Evolutionary conservation across 2,329 filamentous ascomycete species (phyloP), one percentile per base, ranked within the genome.

Genomic region (Thermochaetoides dissita): DNA sequence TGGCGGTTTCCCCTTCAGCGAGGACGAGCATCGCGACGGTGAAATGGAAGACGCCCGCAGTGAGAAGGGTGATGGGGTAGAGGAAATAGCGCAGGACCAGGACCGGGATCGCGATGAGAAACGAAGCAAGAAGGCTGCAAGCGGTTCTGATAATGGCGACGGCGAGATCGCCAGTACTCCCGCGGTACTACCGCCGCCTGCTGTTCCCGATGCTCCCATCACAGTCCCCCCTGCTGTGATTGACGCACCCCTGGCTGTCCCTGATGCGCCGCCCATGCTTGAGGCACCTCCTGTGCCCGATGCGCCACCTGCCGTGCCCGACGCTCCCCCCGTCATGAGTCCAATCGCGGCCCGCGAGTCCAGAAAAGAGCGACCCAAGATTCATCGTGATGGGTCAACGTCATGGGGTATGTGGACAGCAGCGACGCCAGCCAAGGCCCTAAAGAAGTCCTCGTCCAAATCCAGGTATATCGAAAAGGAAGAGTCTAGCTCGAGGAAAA

Each of bases 351-450:
- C 36, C 9, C 48, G 44, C 38, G 75, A 72, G 40, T 69, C 69
- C 3, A 84, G 77, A 62, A 93, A 82, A 57, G 84, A 93, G 49
- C 81, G 86, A 10, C 66, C 81, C 29, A 85, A 81, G 55, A 75
- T 87, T 49, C 83, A 77, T 51, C 82, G 84, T 44, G 79, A 82
- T 33, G 71, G 74, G 32, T 68, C 74, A 7, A 34, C 48, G 9
- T 77, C 81, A 30, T 91, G 86, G 85, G 81, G 79, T 32, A 76
- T 78, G 58, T 89, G 82, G 82, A 75, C 73, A 11, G 71, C 17
- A 24, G 17, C 76, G 10, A 65, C 71, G 3, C 62, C 68, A 12
- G 51, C 49, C 52, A 55, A 63, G 58, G 74, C 79, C 12, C 69
- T 69, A 49, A 79, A 81, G 50, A 76, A 74, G 52, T 57, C 67